Percentiles rank a stretch among this genome's conserved stretches.
phyloP scores from a whole-genome alignment of 1,284 basidiomycete species.

The Naganishia sp. region DNA sequence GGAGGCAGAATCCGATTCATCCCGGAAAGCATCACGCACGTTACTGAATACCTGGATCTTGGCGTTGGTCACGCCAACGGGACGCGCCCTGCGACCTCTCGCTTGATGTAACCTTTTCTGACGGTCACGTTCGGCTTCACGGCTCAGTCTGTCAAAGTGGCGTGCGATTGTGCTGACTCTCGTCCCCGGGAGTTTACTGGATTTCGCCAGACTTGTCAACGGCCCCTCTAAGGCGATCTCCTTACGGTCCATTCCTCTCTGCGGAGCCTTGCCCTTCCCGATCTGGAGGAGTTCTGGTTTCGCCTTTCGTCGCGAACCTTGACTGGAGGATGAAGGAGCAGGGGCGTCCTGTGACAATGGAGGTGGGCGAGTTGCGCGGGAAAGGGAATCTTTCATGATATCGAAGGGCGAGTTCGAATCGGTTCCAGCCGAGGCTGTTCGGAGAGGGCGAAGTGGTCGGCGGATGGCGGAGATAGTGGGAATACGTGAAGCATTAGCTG shows the following conservation, averaged over 20 bases:
- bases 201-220: neutral
- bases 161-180: constrained; percentile 59
- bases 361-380: constrained; percentile 17
- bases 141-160: constrained; percentile 58
- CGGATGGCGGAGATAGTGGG: constrained; percentile 32
- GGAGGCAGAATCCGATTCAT: constrained; percentile 69
- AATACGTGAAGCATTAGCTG: constrained; percentile 66
- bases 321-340: neutral
- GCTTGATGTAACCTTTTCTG: constrained; percentile 58
- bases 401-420: neutral
- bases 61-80: constrained; percentile 84
- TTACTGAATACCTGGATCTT: constrained; percentile 89
- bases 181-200: constrained; percentile 35
- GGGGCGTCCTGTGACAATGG: constrained; percentile 5
- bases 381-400: constrained; percentile 4
- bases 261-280: constrained; percentile 47
- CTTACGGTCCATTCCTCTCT: neutral
- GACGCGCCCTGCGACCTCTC: constrained; percentile 85
- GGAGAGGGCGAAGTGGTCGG: constrained; percentile 1
- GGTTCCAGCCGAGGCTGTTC: neutral
- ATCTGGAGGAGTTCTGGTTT: constrained; percentile 28
- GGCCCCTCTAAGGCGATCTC: neutral
- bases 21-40: constrained; percentile 86
- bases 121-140: constrained; percentile 59
- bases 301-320: neutral